Evolutionary conservation across 768 basidiomycete species (phyloP).

Genomic region (Panaeolus papilionaceus): DNA sequence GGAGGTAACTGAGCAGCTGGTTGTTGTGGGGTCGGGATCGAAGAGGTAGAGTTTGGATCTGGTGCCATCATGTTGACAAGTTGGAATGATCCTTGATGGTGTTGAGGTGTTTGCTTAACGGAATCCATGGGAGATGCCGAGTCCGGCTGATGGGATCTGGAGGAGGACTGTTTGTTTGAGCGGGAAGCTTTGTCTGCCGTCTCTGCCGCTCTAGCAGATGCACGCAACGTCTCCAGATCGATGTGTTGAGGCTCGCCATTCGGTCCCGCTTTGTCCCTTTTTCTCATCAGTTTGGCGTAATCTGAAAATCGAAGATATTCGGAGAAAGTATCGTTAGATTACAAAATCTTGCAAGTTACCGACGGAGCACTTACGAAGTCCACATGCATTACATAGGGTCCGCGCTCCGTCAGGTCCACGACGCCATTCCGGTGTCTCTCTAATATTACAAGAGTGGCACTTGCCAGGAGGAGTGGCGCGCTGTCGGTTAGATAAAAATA

Average conservation of each 20-base stretch:
- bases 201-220: conserved; percentile 69
- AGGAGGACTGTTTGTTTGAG: conserved; percentile 31
- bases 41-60: conserved; percentile 24
- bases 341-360: conserved; percentile 14
- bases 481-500: conserved; percentile 50
- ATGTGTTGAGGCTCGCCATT: conserved; percentile 65
- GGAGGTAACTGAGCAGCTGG: conserved; percentile 13
- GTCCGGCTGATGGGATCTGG: conserved; percentile 36
- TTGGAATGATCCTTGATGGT: conserved; percentile 69
- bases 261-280: conserved; percentile 69
- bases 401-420: conserved; percentile 85
- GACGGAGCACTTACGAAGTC: conserved; percentile 65
- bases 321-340: conserved; percentile 10
- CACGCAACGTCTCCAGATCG: conserved; percentile 78
- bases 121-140: conserved; percentile 39
- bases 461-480: conserved; percentile 87
- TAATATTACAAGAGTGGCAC: conserved; percentile 87
- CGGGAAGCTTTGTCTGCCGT: conserved; percentile 41
- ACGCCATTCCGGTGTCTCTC: conserved; percentile 90
- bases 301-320: conserved; percentile 45
- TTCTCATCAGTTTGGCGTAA: conserved; percentile 84
- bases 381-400: conserved; percentile 87
- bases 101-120: conserved; percentile 31
- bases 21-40: conserved; percentile 18
- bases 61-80: conserved; percentile 45